These are phyloP conservation scores for Teunomyces lycoperdinae DNA, from an alignment of 805 yeast species.

Conservation along the genomic window DNA sequence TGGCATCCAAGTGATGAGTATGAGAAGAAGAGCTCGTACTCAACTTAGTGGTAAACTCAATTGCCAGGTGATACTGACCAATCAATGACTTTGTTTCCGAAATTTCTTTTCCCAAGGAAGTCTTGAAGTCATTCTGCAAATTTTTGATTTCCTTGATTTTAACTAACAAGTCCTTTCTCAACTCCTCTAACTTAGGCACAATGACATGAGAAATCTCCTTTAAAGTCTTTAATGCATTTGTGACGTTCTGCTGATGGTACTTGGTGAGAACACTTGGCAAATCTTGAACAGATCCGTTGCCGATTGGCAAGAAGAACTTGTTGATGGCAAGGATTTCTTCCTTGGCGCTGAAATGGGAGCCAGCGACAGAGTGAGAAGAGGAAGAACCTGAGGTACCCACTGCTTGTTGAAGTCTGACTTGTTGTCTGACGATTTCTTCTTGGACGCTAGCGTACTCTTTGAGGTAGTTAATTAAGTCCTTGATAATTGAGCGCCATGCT, in stretches of 20 bases:
- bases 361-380: conserved; percentile 5
- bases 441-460: conserved; percentile 80
- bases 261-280: conserved; percentile 64
- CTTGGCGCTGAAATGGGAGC: conserved; percentile 14
- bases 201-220: conserved; percentile 48
- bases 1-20: conserved; percentile 18
- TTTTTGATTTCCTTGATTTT: conserved; percentile 86
- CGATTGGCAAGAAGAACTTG: conserved; percentile 69
- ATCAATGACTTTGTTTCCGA: conserved; percentile 38
- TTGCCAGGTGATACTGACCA: conserved; percentile 52
- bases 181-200: conserved; percentile 54
- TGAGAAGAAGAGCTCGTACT: conserved; percentile 13
- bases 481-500: conserved; percentile 81
- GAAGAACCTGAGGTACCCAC: conserved; percentile 22
- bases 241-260: conserved; percentile 43
- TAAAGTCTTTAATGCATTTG: conserved; percentile 39
- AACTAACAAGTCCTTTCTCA: conserved; percentile 68
- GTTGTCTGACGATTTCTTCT: conserved; percentile 85
- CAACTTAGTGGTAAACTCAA: conserved; percentile 57
- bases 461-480: conserved; percentile 70
- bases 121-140: conserved; percentile 80
- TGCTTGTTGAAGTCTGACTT: conserved; percentile 75
- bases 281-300: conserved; percentile 80
- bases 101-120: conserved; percentile 62
- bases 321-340: conserved; percentile 34